phyloP scores from a whole-genome alignment of 768 basidiomycete species.

The Termitomyces titanicus region DNA sequence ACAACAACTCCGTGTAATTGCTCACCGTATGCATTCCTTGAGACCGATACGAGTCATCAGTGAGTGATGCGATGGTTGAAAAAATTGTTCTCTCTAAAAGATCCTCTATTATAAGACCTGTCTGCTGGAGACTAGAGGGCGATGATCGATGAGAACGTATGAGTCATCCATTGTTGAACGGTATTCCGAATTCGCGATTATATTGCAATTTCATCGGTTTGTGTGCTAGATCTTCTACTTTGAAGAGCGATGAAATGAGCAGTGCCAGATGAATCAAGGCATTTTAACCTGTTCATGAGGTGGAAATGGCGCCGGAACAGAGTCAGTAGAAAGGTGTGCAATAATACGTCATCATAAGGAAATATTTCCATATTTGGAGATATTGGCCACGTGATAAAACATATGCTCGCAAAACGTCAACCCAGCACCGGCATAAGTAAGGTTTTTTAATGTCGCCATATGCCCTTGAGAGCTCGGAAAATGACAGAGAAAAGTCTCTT shows the following conservation, averaged over 20 bases:
- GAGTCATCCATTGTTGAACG: background rate
- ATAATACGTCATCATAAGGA: too few species aligned
- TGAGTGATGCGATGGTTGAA: background rate
- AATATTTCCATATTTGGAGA: too few species aligned
- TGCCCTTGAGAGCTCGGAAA: background rate
- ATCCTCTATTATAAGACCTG: too few species aligned
- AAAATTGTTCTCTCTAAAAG: background rate
- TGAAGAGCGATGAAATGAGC: background rate
- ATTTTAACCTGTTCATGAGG: background rate
- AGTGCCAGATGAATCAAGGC: background rate
- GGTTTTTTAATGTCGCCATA: too few species aligned
- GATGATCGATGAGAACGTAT: too few species aligned
- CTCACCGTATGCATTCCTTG: conserved; percentile 31
- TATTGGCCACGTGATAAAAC: too few species aligned
- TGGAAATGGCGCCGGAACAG: background rate
- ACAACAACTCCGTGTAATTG: too few species aligned
- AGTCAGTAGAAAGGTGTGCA: too few species aligned
- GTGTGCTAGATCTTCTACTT: background rate
- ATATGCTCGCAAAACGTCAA: too few species aligned
- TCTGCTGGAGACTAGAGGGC: too few species aligned
- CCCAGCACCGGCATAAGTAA: too few species aligned
- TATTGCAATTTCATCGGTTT: background rate
- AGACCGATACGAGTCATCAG: conserved; percentile 19
- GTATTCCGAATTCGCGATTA: background rate
- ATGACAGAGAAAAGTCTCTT: background rate